Conservation (phyloP, 345 rosid species). For the Camelina laxa region DNA sequence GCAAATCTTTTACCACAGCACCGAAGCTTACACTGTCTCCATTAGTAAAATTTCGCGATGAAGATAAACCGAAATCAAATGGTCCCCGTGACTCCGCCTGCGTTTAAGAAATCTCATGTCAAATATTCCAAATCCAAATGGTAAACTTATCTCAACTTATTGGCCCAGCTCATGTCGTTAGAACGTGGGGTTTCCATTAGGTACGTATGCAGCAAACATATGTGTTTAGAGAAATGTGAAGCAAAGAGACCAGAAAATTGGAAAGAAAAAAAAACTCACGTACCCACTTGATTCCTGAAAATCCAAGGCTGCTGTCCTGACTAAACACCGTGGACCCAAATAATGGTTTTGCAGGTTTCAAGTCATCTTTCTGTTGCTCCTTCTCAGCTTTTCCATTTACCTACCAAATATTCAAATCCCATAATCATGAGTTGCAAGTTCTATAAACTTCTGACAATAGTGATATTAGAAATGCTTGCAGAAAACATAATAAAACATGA, state of each 20-base stretch:
- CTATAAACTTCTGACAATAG: background rate
- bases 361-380: constrained; percentile 43
- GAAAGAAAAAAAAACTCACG: constrained; percentile 8
- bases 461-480: background rate
- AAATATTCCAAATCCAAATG: background rate
- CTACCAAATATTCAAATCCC: constrained; percentile 41
- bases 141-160: background rate
- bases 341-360: constrained; percentile 53
- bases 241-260: background rate
- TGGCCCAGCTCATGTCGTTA: background rate
- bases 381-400: constrained; percentile 47
- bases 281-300: constrained; percentile 95
- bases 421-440: constrained; percentile 21
- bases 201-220: background rate
- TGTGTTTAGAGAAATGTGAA: background rate
- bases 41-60: constrained; percentile 52
- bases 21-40: constrained; percentile 54
- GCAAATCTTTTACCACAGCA: constrained; percentile 38
- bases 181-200: background rate
- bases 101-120: constrained; percentile 24
- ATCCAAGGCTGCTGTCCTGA: constrained; percentile 85
- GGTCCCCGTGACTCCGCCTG: constrained; percentile 89
- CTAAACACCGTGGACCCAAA: constrained; percentile 50
- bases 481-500: background rate
- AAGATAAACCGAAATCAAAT: constrained; percentile 77